A percentile compares a stretch with the other conserved stretches of the same genome.
Conservation (phyloP, 2,329 filamentous ascomycete species). For the Gyromitra esculenta region DNA sequence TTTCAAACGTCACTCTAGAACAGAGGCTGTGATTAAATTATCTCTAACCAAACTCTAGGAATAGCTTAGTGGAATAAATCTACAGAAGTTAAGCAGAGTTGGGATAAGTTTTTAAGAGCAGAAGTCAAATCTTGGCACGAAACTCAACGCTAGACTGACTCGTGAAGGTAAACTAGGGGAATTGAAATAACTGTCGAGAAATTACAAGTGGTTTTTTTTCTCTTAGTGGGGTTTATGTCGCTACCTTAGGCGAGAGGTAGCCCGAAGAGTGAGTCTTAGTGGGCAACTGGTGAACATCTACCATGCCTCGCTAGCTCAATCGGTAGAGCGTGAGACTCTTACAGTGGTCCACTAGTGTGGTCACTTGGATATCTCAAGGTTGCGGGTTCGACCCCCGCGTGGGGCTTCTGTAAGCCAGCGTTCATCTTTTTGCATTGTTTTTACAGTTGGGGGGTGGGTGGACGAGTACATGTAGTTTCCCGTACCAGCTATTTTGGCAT, state of each 20-base stretch:
- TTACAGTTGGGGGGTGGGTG: neutral
- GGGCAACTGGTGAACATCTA: neutral
- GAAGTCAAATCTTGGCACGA: neutral
- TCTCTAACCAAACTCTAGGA: no score
- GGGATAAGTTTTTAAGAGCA: neutral
- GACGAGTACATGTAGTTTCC: neutral
- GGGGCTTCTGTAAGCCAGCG: constrained; percentile 59
- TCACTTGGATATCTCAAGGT: constrained; percentile 60
- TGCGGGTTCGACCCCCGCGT: constrained; percentile 65
- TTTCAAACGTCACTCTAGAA: no score
- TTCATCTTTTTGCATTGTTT: constrained; percentile 10
- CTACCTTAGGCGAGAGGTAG: neutral
- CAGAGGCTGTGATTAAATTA: no score
- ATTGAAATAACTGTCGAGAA: neutral
- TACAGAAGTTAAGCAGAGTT: no score
- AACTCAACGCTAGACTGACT: neutral
- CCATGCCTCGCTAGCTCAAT: constrained; percentile 68
- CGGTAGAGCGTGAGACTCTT: constrained; percentile 78
- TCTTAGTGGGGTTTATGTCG: neutral
- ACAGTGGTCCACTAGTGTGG: constrained; percentile 49
- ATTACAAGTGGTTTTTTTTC: neutral
- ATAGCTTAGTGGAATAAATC: no score
- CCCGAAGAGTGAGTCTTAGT: neutral
- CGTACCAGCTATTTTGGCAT: neutral
- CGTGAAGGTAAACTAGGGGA: neutral